Percentiles rank a stretch among this genome's conserved stretches.
Conservation (phyloP, 169 alveolate genomes). For the Plasmodium vinckei region DNA sequence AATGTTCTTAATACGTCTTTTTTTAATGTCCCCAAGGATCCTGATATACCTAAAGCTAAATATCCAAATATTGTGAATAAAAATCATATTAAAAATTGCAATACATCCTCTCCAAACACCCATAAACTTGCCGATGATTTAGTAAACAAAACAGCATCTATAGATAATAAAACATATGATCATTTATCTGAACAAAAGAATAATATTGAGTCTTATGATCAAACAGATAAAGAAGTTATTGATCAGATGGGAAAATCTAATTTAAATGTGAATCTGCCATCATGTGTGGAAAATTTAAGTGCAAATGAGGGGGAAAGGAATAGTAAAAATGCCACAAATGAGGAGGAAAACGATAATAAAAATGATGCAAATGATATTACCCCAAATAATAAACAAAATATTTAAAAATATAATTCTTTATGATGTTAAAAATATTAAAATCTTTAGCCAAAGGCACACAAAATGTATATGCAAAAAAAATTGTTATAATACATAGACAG, state of each 20-base stretch:
- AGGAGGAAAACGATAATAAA: neutral
- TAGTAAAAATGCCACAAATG: neutral
- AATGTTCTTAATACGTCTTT: constrained; percentile 63
- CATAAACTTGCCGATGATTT: neutral
- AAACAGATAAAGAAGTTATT: neutral
- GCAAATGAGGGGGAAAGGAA: neutral
- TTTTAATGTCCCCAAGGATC: constrained; percentile 47
- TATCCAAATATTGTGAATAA: neutral
- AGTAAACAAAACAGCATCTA: neutral
- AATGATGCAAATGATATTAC: neutral
- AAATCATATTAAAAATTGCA: neutral
- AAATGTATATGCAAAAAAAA: neutral
- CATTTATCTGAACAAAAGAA: neutral
- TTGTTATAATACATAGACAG: too few species aligned
- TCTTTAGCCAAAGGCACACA: neutral
- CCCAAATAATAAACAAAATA: neutral
- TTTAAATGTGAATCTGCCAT: neutral
- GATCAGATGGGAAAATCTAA: neutral
- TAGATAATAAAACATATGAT: neutral
- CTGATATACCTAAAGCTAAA: neutral
- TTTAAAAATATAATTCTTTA: neutral
- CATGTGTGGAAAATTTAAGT: neutral
- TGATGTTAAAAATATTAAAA: neutral
- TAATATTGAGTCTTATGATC: neutral
- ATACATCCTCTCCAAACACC: neutral